Conservation (phyloP, 2,329 filamentous ascomycete species). For the Sporothrix globosa region DNA sequence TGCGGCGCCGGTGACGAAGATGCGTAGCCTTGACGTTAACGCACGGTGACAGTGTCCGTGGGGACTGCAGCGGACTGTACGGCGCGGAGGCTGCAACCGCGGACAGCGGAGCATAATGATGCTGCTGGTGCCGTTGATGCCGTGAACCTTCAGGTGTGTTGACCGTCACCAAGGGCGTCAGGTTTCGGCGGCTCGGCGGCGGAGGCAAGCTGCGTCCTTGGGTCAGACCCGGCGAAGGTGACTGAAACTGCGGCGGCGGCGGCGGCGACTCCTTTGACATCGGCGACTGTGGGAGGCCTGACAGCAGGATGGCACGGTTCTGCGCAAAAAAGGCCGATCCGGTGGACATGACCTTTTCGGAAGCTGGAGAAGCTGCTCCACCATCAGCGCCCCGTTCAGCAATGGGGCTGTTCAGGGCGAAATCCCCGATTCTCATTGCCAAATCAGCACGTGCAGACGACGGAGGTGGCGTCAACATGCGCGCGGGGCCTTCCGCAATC, state of each 20-base stretch:
- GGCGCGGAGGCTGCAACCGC: not conserved
- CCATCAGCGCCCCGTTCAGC: not conserved
- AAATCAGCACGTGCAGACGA: slow-evolving; percentile 29
- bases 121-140: not conserved
- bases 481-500: not conserved
- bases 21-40: slow-evolving; percentile 34
- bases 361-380: not conserved
- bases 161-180: slow-evolving; percentile 32
- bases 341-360: not conserved
- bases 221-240: not conserved
- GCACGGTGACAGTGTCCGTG: slow-evolving; percentile 33
- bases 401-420: slow-evolving; percentile 30
- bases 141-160: not conserved
- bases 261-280: slow-evolving; percentile 14
- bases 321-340: slow-evolving; percentile 31
- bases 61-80: slow-evolving; percentile 28
- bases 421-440: slow-evolving; percentile 29
- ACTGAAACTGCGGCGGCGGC: slow-evolving; percentile 16
- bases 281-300: slow-evolving; percentile 30
- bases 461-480: slow-evolving; percentile 33
- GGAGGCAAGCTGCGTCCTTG: not conserved
- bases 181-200: slow-evolving; percentile 8
- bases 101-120: not conserved
- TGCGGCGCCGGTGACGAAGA: slow-evolving; percentile 8
- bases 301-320: slow-evolving; percentile 35